phyloP scores from a whole-genome alignment of 1,284 basidiomycete species.

The Sanghuangporus weigelae region DNA sequence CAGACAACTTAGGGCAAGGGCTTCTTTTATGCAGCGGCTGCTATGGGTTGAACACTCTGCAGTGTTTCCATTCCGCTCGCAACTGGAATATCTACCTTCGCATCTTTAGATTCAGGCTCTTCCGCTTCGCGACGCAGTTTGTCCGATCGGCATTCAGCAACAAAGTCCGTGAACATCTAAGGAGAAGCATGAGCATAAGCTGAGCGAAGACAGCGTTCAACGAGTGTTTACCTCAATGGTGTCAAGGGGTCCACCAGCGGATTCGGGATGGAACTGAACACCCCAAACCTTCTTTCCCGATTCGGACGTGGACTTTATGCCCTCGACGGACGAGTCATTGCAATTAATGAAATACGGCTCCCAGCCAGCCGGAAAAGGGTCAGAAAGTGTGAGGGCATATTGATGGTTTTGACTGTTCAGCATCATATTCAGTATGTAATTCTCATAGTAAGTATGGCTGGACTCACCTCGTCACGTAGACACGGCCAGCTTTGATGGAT shows the following conservation, averaged over 20 bases:
- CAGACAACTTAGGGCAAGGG: no score
- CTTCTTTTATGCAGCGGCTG: conserved; percentile 19
- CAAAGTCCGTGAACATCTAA: conserved; percentile 91
- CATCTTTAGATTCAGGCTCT: conserved; percentile 15
- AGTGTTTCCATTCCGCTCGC: conserved; percentile 24
- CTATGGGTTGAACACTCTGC: conserved; percentile 24
- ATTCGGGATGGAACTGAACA: conserved; percentile 96
- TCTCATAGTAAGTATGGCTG: conserved; percentile 8
- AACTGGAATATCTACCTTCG: conserved; percentile 18
- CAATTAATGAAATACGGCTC: conserved; percentile 98
- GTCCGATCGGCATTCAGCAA: conserved; percentile 67
- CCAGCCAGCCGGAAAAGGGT: conserved; percentile 93
- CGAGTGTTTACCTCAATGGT: conserved; percentile 72
- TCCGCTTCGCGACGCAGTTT: conserved; percentile 31
- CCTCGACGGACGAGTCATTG: conserved; percentile 96
- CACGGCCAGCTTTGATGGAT: conserved; percentile 90
- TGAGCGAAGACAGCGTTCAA: not conserved
- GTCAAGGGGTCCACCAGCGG: conserved; percentile 87
- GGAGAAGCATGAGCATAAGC: not conserved
- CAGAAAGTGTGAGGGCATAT: conserved; percentile 88
- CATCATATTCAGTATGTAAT: conserved; percentile 1
- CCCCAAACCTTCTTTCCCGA: conserved; percentile 92
- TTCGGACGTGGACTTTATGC: conserved; percentile 86
- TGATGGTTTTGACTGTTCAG: conserved; percentile 81
- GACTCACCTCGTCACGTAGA: conserved; percentile 90